Conservation (phyloP, 169 alveolate genomes). For the Toxoplasma gondii region DNA sequence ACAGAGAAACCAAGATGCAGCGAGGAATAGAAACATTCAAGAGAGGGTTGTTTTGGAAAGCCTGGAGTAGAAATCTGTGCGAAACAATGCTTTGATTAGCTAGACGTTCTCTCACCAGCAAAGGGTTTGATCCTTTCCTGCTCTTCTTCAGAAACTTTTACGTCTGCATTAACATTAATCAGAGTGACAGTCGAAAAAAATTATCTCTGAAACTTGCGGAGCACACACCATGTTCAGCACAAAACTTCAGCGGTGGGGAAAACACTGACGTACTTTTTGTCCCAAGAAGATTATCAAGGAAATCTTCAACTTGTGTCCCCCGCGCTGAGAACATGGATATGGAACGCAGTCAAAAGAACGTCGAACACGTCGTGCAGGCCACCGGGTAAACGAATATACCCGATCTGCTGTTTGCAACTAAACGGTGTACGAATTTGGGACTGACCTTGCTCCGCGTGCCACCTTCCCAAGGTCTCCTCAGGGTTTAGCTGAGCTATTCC, state of each 20-base stretch:
- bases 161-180: background rate
- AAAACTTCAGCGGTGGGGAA: background rate
- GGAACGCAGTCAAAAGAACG: no score
- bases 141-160: background rate
- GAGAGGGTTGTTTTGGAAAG: no score
- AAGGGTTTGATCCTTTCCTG: background rate
- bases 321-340: background rate
- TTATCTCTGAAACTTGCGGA: background rate
- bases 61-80: no score
- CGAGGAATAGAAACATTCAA: no score
- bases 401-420: background rate
- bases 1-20: background rate
- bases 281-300: background rate
- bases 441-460: slow-evolving; percentile 26
- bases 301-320: background rate
- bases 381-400: background rate
- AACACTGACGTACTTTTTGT: background rate
- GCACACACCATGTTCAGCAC: background rate
- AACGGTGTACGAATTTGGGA: background rate
- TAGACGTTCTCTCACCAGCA: background rate
- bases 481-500: background rate
- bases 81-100: no score
- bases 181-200: background rate
- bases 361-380: background rate
- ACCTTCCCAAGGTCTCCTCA: background rate